Evolutionary conservation across 2,329 filamentous ascomycete genomes (phyloP).

Genomic region (Lasiodiplodia gonubiensis): DNA sequence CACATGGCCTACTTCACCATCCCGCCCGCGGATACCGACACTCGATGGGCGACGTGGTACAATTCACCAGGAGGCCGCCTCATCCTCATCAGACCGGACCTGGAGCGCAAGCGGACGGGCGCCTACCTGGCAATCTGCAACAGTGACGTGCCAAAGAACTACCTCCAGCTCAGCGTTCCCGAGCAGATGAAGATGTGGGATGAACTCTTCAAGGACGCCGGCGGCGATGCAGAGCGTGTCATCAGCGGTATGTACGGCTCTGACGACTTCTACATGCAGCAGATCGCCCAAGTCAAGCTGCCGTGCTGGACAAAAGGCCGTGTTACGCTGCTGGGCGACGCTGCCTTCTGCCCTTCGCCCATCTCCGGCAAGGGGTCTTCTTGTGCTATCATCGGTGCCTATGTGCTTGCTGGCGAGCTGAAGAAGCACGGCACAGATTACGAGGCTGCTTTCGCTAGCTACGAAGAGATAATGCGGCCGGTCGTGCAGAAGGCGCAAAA

Average conservation of each 20-base stretch:
- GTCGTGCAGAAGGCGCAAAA: constrained; percentile 37
- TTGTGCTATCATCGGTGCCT: constrained; percentile 47
- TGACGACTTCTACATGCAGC: constrained; percentile 54
- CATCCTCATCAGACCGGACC: constrained; percentile 36
- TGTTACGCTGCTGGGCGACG: constrained; percentile 47
- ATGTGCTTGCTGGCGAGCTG: constrained; percentile 48
- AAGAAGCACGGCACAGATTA: constrained; percentile 33
- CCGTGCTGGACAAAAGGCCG: constrained; percentile 42
- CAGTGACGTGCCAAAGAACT: constrained; percentile 34
- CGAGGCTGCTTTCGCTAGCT: constrained; percentile 35
- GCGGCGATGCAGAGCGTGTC: constrained; percentile 46
- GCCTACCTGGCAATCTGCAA: constrained; percentile 35
- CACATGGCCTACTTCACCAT: constrained; percentile 43
- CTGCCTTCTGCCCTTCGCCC: constrained; percentile 46
- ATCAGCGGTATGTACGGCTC: constrained; percentile 47
- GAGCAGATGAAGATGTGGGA: constrained; percentile 36
- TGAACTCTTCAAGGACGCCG: constrained; percentile 43
- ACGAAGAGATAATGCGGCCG: constrained; percentile 34
- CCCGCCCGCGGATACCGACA: constrained; percentile 34
- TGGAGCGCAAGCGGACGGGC: constrained; percentile 34
- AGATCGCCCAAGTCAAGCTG: constrained; percentile 49
- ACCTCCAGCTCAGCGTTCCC: constrained; percentile 31
- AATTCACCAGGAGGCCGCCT: constrained; percentile 35
- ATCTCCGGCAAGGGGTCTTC: constrained; percentile 41
- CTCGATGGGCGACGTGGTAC: constrained; percentile 38